Conservation (phyloP, 768 basidiomycete genomes). For the Mycena olivaceomarginata region DNA sequence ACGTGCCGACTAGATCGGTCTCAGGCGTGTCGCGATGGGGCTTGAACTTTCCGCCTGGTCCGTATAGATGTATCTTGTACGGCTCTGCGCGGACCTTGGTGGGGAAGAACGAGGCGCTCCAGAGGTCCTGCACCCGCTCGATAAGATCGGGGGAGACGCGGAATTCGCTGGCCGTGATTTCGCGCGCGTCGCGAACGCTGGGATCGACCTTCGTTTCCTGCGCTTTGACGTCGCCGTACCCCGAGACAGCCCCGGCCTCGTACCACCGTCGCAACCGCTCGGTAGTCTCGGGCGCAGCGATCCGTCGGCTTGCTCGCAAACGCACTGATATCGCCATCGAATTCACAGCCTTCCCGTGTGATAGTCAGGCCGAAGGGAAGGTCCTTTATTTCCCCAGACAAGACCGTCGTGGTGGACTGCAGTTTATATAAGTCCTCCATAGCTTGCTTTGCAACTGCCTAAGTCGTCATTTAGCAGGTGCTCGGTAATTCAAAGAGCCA, state of each 20-base stretch:
- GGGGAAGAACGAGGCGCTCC: slow-evolving; percentile 47
- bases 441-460: slow-evolving; percentile 8
- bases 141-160: slow-evolving; percentile 42
- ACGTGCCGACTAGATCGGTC: slow-evolving; percentile 54
- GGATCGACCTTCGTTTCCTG: slow-evolving; percentile 47
- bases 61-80: slow-evolving; percentile 58
- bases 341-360: slow-evolving; percentile 23
- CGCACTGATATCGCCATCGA: slow-evolving; percentile 1
- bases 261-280: slow-evolving; percentile 32
- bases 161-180: slow-evolving; percentile 48
- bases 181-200: slow-evolving; percentile 49
- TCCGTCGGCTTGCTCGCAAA: too few relatives aligned
- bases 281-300: neutral
- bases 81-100: slow-evolving; percentile 50
- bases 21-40: slow-evolving; percentile 53
- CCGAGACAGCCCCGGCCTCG: slow-evolving; percentile 44
- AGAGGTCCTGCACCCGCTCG: slow-evolving; percentile 33
- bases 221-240: slow-evolving; percentile 49
- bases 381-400: neutral
- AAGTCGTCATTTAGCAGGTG: neutral
- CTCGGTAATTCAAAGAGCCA: neutral
- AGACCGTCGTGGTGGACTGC: slow-evolving; percentile 5
- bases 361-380: slow-evolving; percentile 8
- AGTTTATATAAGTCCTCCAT: slow-evolving; percentile 19
- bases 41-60: slow-evolving; percentile 52